Conservation (phyloP, 192 early-diverging fungal genomes). For the Cetraspora pellucida region DNA sequence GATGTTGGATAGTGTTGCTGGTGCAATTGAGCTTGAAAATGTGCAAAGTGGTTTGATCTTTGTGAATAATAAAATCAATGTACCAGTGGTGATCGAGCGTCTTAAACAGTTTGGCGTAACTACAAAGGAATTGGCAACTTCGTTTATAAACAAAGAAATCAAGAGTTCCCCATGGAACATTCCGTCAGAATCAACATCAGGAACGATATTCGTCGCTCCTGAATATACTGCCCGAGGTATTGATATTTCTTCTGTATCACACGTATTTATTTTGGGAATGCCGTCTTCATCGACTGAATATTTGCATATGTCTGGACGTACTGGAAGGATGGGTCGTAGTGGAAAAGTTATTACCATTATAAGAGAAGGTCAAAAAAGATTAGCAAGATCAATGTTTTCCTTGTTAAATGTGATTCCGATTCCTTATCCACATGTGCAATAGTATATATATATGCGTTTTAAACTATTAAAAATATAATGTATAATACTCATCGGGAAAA, state of each 20-base stretch:
- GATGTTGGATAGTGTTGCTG: conserved; percentile 52
- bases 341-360: conserved; percentile 60
- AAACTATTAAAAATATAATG: too few relatives aligned
- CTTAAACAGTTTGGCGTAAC: conserved; percentile 40
- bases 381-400: not conserved
- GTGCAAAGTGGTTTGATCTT: conserved; percentile 53
- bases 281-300: conserved; percentile 71
- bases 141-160: conserved; percentile 18
- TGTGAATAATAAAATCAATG: conserved; percentile 45
- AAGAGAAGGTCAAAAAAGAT: conserved; percentile 36
- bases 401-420: not conserved
- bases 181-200: conserved; percentile 15
- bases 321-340: conserved; percentile 71
- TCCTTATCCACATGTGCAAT: not conserved
- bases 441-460: not conserved
- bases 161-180: not conserved
- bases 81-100: conserved; percentile 36
- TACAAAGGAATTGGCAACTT: conserved; percentile 42
- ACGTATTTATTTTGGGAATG: conserved; percentile 84
- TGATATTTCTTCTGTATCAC: conserved; percentile 75
- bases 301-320: conserved; percentile 86
- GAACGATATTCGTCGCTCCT: conserved; percentile 60
- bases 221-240: conserved; percentile 82
- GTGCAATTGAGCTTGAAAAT: conserved; percentile 46
- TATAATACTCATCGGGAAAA: too few relatives aligned